These are phyloP conservation scores for Artemisia argyi DNA, from an alignment of 129 eudicot genomes.

Conservation along the genomic window DNA sequence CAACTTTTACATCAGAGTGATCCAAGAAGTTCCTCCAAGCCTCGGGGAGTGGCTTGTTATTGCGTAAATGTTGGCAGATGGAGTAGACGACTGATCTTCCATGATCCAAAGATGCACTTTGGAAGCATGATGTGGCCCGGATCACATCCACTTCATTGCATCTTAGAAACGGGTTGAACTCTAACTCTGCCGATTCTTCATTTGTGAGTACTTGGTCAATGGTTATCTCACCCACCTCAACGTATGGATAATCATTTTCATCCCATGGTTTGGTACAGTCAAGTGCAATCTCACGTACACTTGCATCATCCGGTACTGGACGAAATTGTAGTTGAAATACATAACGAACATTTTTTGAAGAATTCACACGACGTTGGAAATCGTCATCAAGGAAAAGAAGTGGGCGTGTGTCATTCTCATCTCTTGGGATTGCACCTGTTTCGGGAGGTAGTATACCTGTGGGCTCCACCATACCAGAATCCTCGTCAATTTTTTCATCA, in stretches of 20 bases:
- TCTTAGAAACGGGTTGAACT: constrained; percentile 49
- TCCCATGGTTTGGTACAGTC: constrained; percentile 58
- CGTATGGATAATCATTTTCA: constrained; percentile 36
- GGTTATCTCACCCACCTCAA: constrained; percentile 40
- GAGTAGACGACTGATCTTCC: constrained; percentile 49
- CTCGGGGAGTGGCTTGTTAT: constrained; percentile 43
- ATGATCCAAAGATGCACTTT: constrained; percentile 55
- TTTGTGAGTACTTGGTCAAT: constrained; percentile 27
- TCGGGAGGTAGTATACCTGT: constrained; percentile 46
- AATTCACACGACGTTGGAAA: constrained; percentile 36
- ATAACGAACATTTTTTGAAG: constrained; percentile 27
- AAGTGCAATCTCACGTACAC: constrained; percentile 32
- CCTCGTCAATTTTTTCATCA: constrained; percentile 29
- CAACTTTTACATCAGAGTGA: constrained; percentile 48
- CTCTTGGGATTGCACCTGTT: constrained; percentile 54
- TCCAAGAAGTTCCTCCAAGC: constrained; percentile 46
- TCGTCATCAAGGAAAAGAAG: constrained; percentile 38
- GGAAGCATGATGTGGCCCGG: constrained; percentile 49
- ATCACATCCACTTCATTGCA: constrained; percentile 43
- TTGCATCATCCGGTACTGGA: constrained; percentile 32
- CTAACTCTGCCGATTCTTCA: constrained; percentile 36
- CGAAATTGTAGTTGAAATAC: constrained; percentile 43
- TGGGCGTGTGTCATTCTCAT: constrained; percentile 43
- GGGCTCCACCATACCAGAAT: constrained; percentile 48
- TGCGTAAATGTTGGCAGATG: constrained; percentile 52